phyloP scores from a whole-genome alignment of 148 eudicot genomes.

The Fallopia convolvulus region DNA sequence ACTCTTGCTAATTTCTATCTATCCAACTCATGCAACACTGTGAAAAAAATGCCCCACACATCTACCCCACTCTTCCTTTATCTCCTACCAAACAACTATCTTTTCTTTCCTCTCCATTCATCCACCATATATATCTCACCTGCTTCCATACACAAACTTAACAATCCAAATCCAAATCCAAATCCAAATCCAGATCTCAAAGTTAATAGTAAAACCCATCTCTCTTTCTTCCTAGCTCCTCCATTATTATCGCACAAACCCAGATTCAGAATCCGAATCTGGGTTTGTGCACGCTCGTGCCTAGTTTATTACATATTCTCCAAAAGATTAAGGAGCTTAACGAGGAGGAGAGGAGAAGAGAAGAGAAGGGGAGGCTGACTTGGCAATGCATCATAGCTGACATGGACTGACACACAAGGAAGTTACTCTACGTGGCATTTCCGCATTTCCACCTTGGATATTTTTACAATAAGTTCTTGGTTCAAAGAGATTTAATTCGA shows the following conservation, averaged over 20 bases:
- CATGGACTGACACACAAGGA: background rate
- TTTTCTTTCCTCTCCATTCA: background rate
- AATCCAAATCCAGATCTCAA: background rate
- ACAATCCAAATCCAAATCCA: background rate
- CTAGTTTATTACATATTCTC: too few species aligned
- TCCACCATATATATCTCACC: slow-evolving; percentile 1
- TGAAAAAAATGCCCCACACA: background rate
- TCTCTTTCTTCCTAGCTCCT: background rate
- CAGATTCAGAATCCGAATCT: slow-evolving; percentile 2
- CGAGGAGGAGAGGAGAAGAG: background rate
- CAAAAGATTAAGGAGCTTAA: background rate
- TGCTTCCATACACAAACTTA: background rate
- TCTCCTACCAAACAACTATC: background rate
- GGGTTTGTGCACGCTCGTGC: background rate
- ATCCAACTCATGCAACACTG: slow-evolving; percentile 1
- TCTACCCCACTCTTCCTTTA: background rate
- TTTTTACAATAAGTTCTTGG: background rate
- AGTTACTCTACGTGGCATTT: background rate
- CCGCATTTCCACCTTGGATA: background rate
- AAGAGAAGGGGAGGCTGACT: background rate
- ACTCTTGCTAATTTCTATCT: background rate
- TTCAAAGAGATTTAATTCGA: background rate
- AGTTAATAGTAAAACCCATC: background rate
- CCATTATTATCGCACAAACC: background rate
- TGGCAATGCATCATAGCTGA: background rate